Evolutionary conservation across 2,329 filamentous ascomycete genomes (phyloP).

Genomic region (Ustilaginoidea virens): DNA sequence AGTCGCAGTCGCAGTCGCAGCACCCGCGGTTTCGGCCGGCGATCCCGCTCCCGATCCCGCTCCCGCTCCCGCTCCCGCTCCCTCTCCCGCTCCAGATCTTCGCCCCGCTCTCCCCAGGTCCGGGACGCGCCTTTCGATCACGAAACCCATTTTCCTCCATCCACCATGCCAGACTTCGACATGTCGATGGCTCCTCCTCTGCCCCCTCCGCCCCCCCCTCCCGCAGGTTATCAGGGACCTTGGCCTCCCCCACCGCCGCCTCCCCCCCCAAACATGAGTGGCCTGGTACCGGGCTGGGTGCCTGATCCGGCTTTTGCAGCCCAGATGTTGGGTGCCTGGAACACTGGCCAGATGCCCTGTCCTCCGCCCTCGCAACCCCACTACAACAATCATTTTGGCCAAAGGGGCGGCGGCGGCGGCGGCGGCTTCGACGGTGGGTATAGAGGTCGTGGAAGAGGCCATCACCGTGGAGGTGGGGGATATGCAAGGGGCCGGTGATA

Average conservation of each 20-base stretch:
- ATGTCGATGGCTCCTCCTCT: conserved; percentile 10
- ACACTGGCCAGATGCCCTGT: conserved; percentile 7
- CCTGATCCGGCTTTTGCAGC: conserved; percentile 12
- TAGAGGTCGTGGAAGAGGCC: conserved; percentile 12
- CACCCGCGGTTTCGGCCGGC: conserved; percentile 4
- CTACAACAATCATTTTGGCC: conserved; percentile 10
- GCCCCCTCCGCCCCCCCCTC: too few species aligned
- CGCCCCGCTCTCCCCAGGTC: too few species aligned
- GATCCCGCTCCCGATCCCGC: conserved; percentile 9
- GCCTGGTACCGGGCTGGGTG: conserved; percentile 12
- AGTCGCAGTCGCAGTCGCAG: conserved; percentile 10
- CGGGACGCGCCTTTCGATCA: too few species aligned
- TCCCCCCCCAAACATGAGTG: conserved; percentile 8
- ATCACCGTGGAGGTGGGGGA: conserved; percentile 2
- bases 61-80: conserved; percentile 3
- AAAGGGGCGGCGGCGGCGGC: conserved; percentile 15
- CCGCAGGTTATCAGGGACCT: conserved; percentile 22
- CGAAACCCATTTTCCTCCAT: too few species aligned
- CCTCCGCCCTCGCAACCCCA: conserved; percentile 4
- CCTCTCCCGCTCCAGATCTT: background rate
- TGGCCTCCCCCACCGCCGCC: conserved; percentile 23
- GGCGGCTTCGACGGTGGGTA: conserved; percentile 14
- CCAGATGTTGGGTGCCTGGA: conserved; percentile 14
- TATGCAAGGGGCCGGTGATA: conserved; percentile 2
- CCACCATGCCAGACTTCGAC: conserved; percentile 5